Conservation (phyloP, 2,329 filamentous ascomycete species). For the Achaetomium macrosporum region DNA sequence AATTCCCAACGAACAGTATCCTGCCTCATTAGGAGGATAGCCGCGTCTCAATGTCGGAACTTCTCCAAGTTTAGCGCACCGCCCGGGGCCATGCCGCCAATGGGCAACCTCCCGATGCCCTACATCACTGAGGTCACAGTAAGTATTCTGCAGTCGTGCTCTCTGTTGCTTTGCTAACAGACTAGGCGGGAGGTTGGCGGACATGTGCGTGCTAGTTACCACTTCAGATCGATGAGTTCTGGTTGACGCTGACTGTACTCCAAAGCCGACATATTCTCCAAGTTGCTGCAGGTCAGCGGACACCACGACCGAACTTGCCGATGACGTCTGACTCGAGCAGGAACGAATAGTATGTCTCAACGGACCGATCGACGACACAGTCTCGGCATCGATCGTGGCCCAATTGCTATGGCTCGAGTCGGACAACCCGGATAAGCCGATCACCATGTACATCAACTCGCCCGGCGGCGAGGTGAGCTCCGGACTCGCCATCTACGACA, state of each 20-base stretch:
- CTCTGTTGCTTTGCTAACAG: constrained; percentile 27
- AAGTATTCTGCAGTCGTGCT: constrained; percentile 23
- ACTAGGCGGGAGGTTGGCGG: constrained; percentile 67
- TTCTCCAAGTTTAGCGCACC: constrained; percentile 40
- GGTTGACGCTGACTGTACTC: constrained; percentile 24
- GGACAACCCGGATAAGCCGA: constrained; percentile 88
- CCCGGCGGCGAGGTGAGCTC: constrained; percentile 90
- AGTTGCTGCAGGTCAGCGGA: constrained; percentile 60
- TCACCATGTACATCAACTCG: constrained; percentile 97
- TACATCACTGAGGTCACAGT: constrained; percentile 54
- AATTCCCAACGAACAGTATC: constrained; percentile 32
- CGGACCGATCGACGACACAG: constrained; percentile 80
- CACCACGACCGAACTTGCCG: background rate
- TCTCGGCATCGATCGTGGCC: constrained; percentile 90
- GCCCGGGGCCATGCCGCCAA: constrained; percentile 24
- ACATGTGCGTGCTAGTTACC: constrained; percentile 54
- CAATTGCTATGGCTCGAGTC: constrained; percentile 98
- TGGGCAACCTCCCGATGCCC: constrained; percentile 48
- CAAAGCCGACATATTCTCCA: constrained; percentile 75
- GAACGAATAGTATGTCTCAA: constrained; percentile 95
- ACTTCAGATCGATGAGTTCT: background rate
- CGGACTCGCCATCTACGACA: constrained; percentile 89
- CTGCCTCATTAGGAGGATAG: constrained; percentile 32
- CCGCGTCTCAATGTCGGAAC: constrained; percentile 33
- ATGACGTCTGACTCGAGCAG: constrained; percentile 34